Evolutionary conservation across 331 rosid species (phyloP), one percentile per base, ranked within the genome.

Genomic region (Saraca asoca): DNA sequence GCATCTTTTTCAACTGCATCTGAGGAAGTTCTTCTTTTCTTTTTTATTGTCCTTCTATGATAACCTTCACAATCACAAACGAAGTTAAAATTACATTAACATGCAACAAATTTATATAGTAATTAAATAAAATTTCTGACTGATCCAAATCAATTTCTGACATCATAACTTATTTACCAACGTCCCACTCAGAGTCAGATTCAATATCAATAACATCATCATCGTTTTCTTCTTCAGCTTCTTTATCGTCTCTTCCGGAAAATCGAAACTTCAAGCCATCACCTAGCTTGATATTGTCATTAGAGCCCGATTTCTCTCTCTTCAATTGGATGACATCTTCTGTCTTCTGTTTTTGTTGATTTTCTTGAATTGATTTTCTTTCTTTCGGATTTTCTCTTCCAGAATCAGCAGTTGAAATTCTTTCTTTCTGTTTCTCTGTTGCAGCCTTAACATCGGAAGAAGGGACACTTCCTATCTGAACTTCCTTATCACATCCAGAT

Each of bases 401-500:
- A 24, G 3, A 1, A 24, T 6, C 51, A 60, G n/a, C 18, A 11
- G 7, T 6, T 19, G 24, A 51, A 5, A 18, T 15, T 20, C 31
- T 13, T 42, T 9, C 53, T 13, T 20, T 43, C 37, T 2, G 4
- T 15, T 10, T 19, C 39, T 19, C 52, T 24, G 31, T 24, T 24
- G 31, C 31, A 24, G 31, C 31, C 1, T 24, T 24, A 24, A 3
- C 55, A 50, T 4, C 16, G 17, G 4, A 10, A 51, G 0, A 16
- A 14, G 0, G 20, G 10, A 31, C 12, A 19, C 13, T 18, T 2
- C 31, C 33, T 12, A 42, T 61, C 5, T 19, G 52, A 8, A 43
- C n/a, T 38, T 13, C 15, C 12, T 60, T 61, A 18, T 61, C 19
- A 5, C 66, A 61, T 7, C 38, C 41, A 20, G 66, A 61, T 61